Base-by-base conservation (phyloP, 2,329 filamentous ascomycete genomes). In the Polychaeton citri region DNA sequence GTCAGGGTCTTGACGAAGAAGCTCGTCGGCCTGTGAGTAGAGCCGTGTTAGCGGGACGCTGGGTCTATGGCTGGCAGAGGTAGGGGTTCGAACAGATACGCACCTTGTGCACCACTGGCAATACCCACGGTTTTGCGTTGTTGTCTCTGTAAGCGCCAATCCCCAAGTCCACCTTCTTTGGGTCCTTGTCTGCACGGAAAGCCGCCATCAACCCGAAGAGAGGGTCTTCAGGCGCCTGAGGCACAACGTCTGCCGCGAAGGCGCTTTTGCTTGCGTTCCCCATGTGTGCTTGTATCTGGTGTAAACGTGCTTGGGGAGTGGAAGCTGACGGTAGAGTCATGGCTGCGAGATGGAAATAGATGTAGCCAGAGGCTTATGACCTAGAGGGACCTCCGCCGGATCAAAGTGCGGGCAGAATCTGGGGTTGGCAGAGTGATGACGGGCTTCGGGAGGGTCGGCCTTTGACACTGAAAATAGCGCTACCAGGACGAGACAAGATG, bases 31-130 rank as follows among this genome's bases (percentile, higher is more conserved):
- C 88, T 96, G 57, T 35, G 46, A 35, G 39, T 33, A 38, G 33
- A 19, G 36, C 33, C n/a, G n/a, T n/a, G n/a, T n/a, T n/a, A n/a
- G n/a, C n/a, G n/a, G n/a, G n/a, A n/a, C n/a, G n/a, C n/a, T n/a
- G n/a, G n/a, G n/a, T n/a, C n/a, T n/a, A n/a, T n/a, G n/a, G n/a
- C n/a, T n/a, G n/a, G n/a, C n/a, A n/a, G n/a, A n/a, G n/a, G n/a
- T n/a, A n/a, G n/a, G n/a, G n/a, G n/a, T n/a, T n/a, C n/a, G n/a
- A n/a, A n/a, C n/a, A 7, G 21, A 33, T 32, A 32, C 66, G 55
- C 66, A 93, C 88, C 82, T 93, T 92, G 66, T 85, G 92, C 43
- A 96, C 88, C 2, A 96, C 88, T 15, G 90, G 88, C 44, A 98
- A 65, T 43, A 98, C 78, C 90, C 90, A 98, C 3, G 90, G 90